These are phyloP conservation scores for Medakamo hakoo DNA, from an alignment of 139 green algal species.

Conservation along the genomic window DNA sequence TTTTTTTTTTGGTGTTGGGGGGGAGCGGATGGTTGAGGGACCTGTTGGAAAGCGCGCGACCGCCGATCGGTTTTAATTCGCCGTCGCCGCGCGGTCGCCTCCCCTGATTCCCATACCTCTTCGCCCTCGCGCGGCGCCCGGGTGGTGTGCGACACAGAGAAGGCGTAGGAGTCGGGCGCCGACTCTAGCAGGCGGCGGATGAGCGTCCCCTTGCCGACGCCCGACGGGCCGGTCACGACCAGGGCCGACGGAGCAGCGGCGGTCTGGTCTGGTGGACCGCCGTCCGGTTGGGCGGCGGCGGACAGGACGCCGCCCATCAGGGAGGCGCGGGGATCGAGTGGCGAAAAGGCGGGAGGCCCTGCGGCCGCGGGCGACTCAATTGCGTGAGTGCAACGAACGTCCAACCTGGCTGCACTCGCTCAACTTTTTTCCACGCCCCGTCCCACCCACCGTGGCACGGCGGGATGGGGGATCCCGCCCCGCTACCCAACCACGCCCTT, in stretches of 20 bases:
- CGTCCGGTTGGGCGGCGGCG: not conserved
- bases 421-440: not conserved
- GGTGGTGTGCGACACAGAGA: constrained; percentile 70
- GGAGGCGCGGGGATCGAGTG: not conserved
- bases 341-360: not conserved
- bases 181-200: constrained; percentile 42
- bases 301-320: constrained; percentile 1
- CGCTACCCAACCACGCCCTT: constrained; percentile 23
- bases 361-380: not conserved
- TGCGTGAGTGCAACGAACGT: too few relatives aligned
- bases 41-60: not conserved
- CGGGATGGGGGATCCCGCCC: too few relatives aligned
- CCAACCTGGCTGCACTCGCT: not conserved
- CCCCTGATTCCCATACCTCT: constrained; percentile 20
- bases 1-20: not conserved
- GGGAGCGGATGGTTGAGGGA: not conserved
- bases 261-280: not conserved
- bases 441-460: too few relatives aligned
- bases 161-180: constrained; percentile 39
- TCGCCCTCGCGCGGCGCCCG: constrained; percentile 35
- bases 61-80: not conserved
- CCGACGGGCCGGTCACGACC: constrained; percentile 66
- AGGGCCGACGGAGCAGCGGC: constrained; percentile 18
- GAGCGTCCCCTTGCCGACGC: constrained; percentile 78
- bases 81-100: too few relatives aligned